Conservation (phyloP, 116 monocot species). For the Dioscorea cayenensis region DNA sequence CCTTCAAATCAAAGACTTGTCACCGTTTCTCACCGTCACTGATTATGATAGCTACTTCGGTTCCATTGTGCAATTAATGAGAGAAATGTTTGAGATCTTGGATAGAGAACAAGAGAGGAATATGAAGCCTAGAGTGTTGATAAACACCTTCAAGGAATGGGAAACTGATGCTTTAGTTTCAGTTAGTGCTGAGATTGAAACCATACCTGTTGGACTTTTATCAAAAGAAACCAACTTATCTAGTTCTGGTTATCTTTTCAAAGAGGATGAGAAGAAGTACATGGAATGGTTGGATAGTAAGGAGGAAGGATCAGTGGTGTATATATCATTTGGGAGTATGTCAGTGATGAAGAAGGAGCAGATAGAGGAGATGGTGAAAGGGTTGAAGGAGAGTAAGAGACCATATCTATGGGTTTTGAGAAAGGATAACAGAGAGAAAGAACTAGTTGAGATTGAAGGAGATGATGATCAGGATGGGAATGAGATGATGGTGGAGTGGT, state of each 20-base stretch:
- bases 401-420: conserved; percentile 20
- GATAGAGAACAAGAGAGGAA: conserved; percentile 1
- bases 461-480: neutral
- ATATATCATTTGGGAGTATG: conserved; percentile 26
- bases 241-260: conserved; percentile 16
- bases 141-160: conserved; percentile 53
- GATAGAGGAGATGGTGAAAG: conserved; percentile 12
- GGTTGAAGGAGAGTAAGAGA: conserved; percentile 9
- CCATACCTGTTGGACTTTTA: conserved; percentile 29
- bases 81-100: conserved; percentile 13
- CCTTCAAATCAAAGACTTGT: conserved; percentile 31
- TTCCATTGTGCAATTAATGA: conserved; percentile 7
- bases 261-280: conserved; percentile 20
- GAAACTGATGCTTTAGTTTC: conserved; percentile 22
- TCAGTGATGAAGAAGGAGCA: conserved; percentile 1
- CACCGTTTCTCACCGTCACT: conserved; percentile 29
- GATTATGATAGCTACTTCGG: neutral
- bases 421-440: conserved; percentile 6
- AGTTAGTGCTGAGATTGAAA: conserved; percentile 1
- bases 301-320: conserved; percentile 44
- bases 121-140: conserved; percentile 26
- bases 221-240: too few relatives aligned
- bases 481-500: conserved; percentile 51
- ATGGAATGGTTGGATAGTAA: conserved; percentile 40
- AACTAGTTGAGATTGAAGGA: conserved; percentile 4